Percentiles rank a stretch among this genome's conserved stretches.
Evolutionary conservation across 2,329 filamentous ascomycete species (phyloP).

Genomic region (Fusarium tanahbumbuense): DNA sequence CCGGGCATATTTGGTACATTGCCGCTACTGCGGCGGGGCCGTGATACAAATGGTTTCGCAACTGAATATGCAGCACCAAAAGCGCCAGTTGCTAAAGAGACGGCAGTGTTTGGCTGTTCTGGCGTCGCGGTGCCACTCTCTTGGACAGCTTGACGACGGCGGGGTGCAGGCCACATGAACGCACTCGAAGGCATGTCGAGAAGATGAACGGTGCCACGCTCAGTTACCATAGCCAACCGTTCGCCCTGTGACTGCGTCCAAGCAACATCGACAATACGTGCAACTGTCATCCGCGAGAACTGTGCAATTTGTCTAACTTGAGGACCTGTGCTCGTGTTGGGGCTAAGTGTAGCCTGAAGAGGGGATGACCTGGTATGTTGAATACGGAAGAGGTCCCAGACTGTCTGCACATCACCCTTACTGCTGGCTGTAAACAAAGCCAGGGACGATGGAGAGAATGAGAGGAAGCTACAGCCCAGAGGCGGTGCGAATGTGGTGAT

Average conservation of each 20-base stretch:
- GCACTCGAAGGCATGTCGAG: slow-evolving; percentile 86
- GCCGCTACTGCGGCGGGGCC: slow-evolving; percentile 64
- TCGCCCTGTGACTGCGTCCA: slow-evolving; percentile 88
- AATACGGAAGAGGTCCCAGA: slow-evolving; percentile 81
- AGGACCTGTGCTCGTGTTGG: slow-evolving; percentile 61
- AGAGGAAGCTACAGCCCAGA: slow-evolving; percentile 83
- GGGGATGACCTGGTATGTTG: slow-evolving; percentile 72
- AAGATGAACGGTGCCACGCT: slow-evolving; percentile 94
- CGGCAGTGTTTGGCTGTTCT: slow-evolving; percentile 65
- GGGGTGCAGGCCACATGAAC: slow-evolving; percentile 86
- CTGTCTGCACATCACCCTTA: slow-evolving; percentile 84
- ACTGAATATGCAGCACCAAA: slow-evolving; percentile 77
- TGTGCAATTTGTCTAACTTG: slow-evolving; percentile 86
- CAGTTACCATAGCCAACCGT: slow-evolving; percentile 87
- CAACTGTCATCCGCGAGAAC: slow-evolving; percentile 91
- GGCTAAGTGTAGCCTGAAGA: slow-evolving; percentile 61
- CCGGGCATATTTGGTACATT: slow-evolving; percentile 52
- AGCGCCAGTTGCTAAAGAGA: slow-evolving; percentile 77
- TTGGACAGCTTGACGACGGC: slow-evolving; percentile 59
- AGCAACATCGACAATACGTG: slow-evolving; percentile 87
- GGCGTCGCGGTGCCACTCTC: slow-evolving; percentile 60
- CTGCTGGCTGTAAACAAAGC: slow-evolving; percentile 82
- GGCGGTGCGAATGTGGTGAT: slow-evolving; percentile 77
- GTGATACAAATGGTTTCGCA: slow-evolving; percentile 69
- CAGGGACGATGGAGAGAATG: slow-evolving; percentile 79